phyloP scores from a whole-genome alignment of 352 stramenopile genomes.

The Globisporangium iwayamae region DNA sequence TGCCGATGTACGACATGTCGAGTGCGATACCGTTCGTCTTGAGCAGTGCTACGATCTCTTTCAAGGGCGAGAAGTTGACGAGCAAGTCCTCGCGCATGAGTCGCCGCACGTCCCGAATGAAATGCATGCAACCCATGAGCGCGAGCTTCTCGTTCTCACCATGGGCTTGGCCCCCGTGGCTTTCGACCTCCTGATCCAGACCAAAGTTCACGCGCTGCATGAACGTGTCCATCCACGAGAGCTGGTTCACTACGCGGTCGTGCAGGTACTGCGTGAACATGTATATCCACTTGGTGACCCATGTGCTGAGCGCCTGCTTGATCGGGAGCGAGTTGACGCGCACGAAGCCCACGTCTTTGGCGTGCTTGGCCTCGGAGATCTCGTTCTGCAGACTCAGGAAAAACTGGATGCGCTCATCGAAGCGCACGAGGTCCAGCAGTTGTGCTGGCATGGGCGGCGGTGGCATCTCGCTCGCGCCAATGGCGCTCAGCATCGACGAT shows the following conservation, averaged over 20 bases:
- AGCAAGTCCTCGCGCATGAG: conserved; percentile 81
- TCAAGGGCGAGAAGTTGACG: conserved; percentile 68
- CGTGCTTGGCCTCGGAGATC: conserved; percentile 85
- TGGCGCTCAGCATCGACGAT: conserved; percentile 2
- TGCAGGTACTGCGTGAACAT: conserved; percentile 93
- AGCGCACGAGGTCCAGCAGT: conserved; percentile 74
- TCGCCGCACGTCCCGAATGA: conserved; percentile 86
- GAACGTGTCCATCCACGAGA: conserved; percentile 87
- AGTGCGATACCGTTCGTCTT: conserved; percentile 87
- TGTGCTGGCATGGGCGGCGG: conserved; percentile 63
- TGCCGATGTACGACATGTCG: conserved; percentile 85
- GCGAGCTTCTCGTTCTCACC: conserved; percentile 43
- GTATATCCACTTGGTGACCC: conserved; percentile 95
- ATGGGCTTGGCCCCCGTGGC: conserved; percentile 26
- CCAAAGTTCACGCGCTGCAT: conserved; percentile 72
- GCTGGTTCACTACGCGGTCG: conserved; percentile 79
- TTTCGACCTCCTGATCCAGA: conserved; percentile 61
- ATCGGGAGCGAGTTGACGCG: conserved; percentile 92
- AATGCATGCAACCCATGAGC: conserved; percentile 87
- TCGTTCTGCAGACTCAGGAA: conserved; percentile 87
- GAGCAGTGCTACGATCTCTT: conserved; percentile 77
- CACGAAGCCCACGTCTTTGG: conserved; percentile 89
- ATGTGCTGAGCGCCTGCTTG: conserved; percentile 92
- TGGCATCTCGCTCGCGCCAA: conserved; percentile 16
- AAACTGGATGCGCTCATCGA: conserved; percentile 90